phyloP scores from a whole-genome alignment of 495 filamentous ascomycete genomes.

The Penicillium roqueforti region DNA sequence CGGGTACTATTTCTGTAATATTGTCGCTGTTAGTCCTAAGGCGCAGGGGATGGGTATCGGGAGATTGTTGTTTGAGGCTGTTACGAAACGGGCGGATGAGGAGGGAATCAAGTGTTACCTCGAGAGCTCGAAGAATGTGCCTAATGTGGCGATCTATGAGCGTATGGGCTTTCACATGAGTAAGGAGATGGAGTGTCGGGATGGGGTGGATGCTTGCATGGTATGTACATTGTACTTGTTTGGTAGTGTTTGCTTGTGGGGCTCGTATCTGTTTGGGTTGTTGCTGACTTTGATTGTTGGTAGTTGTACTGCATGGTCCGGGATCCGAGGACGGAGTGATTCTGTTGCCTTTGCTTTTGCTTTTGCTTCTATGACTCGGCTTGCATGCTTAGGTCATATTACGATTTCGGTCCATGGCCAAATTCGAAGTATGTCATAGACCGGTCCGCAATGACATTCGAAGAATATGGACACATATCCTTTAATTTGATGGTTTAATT shows the following conservation, averaged over 20 bases:
- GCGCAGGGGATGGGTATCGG: slow-evolving; percentile 57
- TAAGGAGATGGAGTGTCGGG: slow-evolving; percentile 57
- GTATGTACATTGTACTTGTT: slow-evolving; percentile 18
- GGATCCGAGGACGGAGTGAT: slow-evolving; percentile 20
- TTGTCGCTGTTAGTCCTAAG: slow-evolving; percentile 59
- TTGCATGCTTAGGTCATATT: not conserved
- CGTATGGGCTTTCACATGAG: slow-evolving; percentile 58
- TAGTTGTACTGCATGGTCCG: slow-evolving; percentile 37
- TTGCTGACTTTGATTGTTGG: slow-evolving; percentile 2
- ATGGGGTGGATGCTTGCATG: slow-evolving; percentile 45
- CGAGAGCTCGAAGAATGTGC: slow-evolving; percentile 56
- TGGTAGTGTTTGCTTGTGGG: not conserved
- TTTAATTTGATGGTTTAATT: not conserved
- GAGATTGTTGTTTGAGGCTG: slow-evolving; percentile 50
- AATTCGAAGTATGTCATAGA: not conserved
- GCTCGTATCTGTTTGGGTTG: not conserved
- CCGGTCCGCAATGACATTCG: not conserved
- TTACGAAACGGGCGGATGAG: slow-evolving; percentile 52
- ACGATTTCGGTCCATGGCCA: not conserved
- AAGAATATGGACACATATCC: not conserved
- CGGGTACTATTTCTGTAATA: slow-evolving; percentile 67
- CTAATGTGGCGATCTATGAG: slow-evolving; percentile 63
- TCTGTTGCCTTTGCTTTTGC: not conserved
- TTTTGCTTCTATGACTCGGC: not conserved
- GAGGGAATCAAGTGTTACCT: slow-evolving; percentile 59